Evolutionary conservation across 352 stramenopile genomes (phyloP).

Genomic region (Globisporangium okanoganense): DNA sequence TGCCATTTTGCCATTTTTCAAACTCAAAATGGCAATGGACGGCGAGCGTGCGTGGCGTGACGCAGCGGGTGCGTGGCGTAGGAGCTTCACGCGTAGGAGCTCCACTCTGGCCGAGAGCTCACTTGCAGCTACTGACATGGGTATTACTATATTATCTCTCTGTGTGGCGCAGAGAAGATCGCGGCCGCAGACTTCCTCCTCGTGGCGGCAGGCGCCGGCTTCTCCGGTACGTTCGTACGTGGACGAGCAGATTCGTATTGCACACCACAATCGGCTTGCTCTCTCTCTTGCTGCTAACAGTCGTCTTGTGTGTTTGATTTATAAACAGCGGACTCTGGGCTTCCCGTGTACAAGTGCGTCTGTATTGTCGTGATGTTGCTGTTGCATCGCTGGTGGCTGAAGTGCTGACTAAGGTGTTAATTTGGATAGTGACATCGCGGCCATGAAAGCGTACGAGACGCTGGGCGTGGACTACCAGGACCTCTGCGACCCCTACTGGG

Average conservation of each 20-base stretch:
- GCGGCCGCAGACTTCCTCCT: constrained; percentile 80
- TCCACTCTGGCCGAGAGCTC: neutral
- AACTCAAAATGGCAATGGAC: constrained; percentile 5
- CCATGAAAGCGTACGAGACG: constrained; percentile 73
- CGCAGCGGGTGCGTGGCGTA: constrained; percentile 26
- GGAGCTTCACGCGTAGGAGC: neutral
- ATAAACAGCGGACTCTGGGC: constrained; percentile 64
- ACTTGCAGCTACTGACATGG: neutral
- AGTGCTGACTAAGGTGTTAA: neutral
- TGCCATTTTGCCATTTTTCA: neutral
- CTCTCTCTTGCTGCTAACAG: neutral
- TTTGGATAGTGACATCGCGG: constrained; percentile 70
- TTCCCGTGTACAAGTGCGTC: constrained; percentile 85
- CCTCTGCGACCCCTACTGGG: constrained; percentile 84
- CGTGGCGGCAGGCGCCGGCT: constrained; percentile 85
- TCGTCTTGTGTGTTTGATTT: neutral
- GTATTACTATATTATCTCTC: neutral
- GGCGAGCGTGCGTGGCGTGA: constrained; percentile 16
- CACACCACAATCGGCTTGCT: neutral
- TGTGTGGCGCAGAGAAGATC: constrained; percentile 46
- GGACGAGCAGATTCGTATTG: no score
- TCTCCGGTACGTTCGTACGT: constrained; percentile 48
- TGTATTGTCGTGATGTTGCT: neutral
- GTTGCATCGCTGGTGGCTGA: neutral
- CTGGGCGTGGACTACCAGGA: constrained; percentile 87